These are phyloP conservation scores for Grosmannia clavigera DNA, from an alignment of 2,329 filamentous ascomycete species.

Conservation along the genomic window DNA sequence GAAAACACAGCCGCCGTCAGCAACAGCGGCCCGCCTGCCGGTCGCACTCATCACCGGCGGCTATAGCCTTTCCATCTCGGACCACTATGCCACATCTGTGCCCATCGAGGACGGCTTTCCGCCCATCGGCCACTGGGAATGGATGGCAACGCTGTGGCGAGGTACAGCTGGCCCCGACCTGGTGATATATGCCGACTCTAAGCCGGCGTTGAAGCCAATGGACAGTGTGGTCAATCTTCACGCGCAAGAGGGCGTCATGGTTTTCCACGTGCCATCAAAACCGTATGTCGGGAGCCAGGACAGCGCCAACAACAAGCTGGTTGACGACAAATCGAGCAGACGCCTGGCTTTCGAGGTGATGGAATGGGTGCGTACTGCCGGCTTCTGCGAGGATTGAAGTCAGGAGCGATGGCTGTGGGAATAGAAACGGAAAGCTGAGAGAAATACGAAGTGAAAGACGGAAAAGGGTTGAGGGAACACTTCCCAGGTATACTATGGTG, in stretches of 20 bases:
- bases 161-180: constrained; percentile 73
- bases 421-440: too few species aligned
- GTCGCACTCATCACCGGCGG: constrained; percentile 65
- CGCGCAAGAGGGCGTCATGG: constrained; percentile 28
- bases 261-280: constrained; percentile 33
- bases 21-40: constrained; percentile 30
- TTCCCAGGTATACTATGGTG: background rate
- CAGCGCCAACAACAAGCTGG: constrained; percentile 12
- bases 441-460: background rate
- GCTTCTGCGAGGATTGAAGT: background rate
- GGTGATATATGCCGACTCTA: constrained; percentile 42
- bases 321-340: constrained; percentile 60
- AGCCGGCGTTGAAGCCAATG: constrained; percentile 26
- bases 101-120: constrained; percentile 68
- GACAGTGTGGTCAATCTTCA: constrained; percentile 29
- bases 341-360: constrained; percentile 77
- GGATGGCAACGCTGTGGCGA: constrained; percentile 90
- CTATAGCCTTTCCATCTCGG: constrained; percentile 69
- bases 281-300: constrained; percentile 17
- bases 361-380: constrained; percentile 53
- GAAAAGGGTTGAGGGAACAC: background rate
- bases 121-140: constrained; percentile 89
- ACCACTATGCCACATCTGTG: constrained; percentile 60
- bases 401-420: background rate
- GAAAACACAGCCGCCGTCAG: background rate